These are phyloP conservation scores for Ophiocordyceps australis DNA, from an alignment of 2,329 filamentous ascomycete species.

Conservation along the genomic window DNA sequence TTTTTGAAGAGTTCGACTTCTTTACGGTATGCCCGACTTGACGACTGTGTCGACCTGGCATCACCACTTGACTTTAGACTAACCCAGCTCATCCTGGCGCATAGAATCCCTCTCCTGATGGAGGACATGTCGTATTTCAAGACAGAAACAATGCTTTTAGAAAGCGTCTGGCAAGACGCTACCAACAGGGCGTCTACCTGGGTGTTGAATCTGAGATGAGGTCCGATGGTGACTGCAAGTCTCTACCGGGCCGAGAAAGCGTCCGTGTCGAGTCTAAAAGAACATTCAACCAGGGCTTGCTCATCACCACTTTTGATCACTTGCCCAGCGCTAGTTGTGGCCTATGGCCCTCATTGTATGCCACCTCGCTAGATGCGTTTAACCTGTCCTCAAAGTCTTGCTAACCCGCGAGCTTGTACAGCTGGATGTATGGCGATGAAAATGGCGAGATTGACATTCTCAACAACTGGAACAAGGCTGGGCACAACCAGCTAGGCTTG, in stretches of 20 bases:
- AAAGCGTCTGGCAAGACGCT: slow-evolving; percentile 15
- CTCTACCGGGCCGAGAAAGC: slow-evolving; percentile 25
- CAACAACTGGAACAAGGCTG: slow-evolving; percentile 42
- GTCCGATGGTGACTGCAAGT: slow-evolving; percentile 4
- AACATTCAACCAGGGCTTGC: slow-evolving; percentile 44
- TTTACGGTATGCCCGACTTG: slow-evolving; percentile 14
- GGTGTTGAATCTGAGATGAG: slow-evolving; percentile 15
- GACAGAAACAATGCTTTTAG: slow-evolving; percentile 13
- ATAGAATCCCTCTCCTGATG: slow-evolving; percentile 34
- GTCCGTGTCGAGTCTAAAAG: slow-evolving; percentile 47
- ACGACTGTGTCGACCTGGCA: too few relatives aligned
- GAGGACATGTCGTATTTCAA: slow-evolving; percentile 43
- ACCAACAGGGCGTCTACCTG: slow-evolving; percentile 17
- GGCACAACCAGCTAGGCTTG: slow-evolving; percentile 36
- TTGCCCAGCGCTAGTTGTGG: slow-evolving; percentile 50
- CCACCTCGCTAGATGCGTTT: neutral
- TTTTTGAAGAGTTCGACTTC: slow-evolving; percentile 28
- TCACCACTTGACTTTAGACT: too few relatives aligned
- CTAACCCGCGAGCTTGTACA: slow-evolving; percentile 3
- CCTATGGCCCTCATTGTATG: slow-evolving; percentile 52
- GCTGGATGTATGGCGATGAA: slow-evolving; percentile 28
- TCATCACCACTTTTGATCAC: slow-evolving; percentile 51
- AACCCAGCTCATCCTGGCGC: slow-evolving; percentile 3
- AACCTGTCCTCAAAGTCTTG: neutral
- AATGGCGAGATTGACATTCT: slow-evolving; percentile 51